A percentile compares a stretch with the other conserved stretches of the same genome.
Conservation (phyloP, 371 early-diverging fungal genomes). For the Rhizomucor miehei region DNA sequence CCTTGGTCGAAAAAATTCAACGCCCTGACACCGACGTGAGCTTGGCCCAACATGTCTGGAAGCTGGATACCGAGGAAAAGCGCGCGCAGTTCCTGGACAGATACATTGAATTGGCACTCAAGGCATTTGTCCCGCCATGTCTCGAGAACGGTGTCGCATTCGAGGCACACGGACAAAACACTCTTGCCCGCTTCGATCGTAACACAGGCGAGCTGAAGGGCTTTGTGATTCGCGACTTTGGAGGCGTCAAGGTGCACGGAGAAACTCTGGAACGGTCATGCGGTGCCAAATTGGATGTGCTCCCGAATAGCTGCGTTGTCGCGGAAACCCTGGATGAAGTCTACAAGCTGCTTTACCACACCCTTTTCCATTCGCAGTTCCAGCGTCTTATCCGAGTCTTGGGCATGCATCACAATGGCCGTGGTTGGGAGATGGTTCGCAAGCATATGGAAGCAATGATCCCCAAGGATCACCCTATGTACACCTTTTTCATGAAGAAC, state of each 20-base stretch:
- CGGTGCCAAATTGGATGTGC: conserved; percentile 49
- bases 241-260: conserved; percentile 66
- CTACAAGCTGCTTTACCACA: conserved; percentile 65
- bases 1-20: conserved; percentile 59
- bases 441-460: conserved; percentile 7
- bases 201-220: conserved; percentile 57
- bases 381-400: conserved; percentile 70
- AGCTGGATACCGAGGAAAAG: conserved; percentile 52
- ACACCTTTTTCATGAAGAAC: conserved; percentile 44
- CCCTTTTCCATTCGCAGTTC: conserved; percentile 65
- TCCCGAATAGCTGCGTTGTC: conserved; percentile 58
- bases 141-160: conserved; percentile 69
- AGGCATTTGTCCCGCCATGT: conserved; percentile 64
- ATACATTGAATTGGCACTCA: conserved; percentile 49
- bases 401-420: conserved; percentile 59
- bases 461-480: conserved; percentile 35
- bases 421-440: conserved; percentile 52
- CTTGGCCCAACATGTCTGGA: conserved; percentile 50
- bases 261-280: conserved; percentile 45
- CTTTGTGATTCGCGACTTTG: conserved; percentile 74
- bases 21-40: conserved; percentile 46
- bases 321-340: conserved; percentile 55
- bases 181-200: conserved; percentile 57
- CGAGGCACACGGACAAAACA: conserved; percentile 75
- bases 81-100: conserved; percentile 49